These are phyloP conservation scores for Candida sanyiensis DNA, from an alignment of 805 yeast species.

Conservation along the genomic window DNA sequence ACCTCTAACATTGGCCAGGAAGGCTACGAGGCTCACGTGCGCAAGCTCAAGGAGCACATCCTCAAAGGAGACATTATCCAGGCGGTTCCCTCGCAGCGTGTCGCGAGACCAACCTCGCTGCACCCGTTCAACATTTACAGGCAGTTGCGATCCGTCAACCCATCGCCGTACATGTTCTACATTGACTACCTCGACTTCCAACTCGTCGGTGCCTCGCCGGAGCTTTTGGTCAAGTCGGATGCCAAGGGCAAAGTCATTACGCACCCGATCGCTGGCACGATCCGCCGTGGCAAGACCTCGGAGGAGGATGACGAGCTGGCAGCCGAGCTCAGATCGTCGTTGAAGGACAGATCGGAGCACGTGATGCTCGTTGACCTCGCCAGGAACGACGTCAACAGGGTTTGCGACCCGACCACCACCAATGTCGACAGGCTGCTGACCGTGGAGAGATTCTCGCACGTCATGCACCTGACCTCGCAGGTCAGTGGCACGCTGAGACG, in stretches of 20 bases:
- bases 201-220: conserved; percentile 97
- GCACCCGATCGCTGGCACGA: conserved; percentile 98
- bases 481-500: conserved; percentile 85
- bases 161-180: conserved; percentile 94
- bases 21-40: conserved; percentile 85
- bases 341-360: conserved; percentile 96
- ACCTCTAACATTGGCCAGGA: conserved; percentile 88
- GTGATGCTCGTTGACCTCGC: conserved; percentile 98
- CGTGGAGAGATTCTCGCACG: conserved; percentile 93
- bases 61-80: conserved; percentile 91
- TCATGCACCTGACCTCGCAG: conserved; percentile 92
- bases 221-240: conserved; percentile 80
- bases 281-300: conserved; percentile 79
- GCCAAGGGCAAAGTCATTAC: conserved; percentile 68
- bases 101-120: conserved; percentile 87
- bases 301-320: conserved; percentile 91
- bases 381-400: conserved; percentile 89
- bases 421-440: conserved; percentile 83
- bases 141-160: conserved; percentile 91
- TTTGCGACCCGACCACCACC: conserved; percentile 84
- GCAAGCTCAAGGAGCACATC: conserved; percentile 70
- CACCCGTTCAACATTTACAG: conserved; percentile 97
- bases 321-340: conserved; percentile 58
- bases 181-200: conserved; percentile 90
- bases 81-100: conserved; percentile 97